Percentiles rank a stretch among this genome's conserved stretches.
Evolutionary conservation across 1,284 basidiomycete genomes (phyloP).

Genomic region (Ustilago vetiveriae): DNA sequence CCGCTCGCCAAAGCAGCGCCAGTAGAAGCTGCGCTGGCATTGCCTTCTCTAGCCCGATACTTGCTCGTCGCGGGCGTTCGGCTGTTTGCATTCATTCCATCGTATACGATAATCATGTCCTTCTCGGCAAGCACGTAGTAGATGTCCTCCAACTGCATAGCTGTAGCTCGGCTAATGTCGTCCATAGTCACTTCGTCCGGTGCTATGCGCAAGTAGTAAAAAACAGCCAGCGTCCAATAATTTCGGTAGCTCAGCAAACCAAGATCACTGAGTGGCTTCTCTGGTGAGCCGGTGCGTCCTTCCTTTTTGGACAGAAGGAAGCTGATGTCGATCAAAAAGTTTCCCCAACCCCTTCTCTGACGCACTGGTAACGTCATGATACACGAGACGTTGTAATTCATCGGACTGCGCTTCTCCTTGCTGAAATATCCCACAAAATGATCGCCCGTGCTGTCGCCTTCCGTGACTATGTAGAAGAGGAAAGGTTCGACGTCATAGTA

Average conservation of each 20-base stretch:
- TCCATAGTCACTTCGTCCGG: slow-evolving; percentile 45
- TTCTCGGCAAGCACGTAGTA: slow-evolving; percentile 80
- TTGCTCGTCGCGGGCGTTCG: slow-evolving; percentile 52
- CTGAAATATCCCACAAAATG: slow-evolving; percentile 98
- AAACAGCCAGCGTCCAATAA: slow-evolving; percentile 93
- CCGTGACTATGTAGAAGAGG: slow-evolving; percentile 96
- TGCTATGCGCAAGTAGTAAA: slow-evolving; percentile 68
- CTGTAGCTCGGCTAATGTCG: slow-evolving; percentile 88
- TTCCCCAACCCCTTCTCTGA: slow-evolving; percentile 90
- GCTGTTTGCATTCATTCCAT: slow-evolving; percentile 48
- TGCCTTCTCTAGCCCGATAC: slow-evolving; percentile 44
- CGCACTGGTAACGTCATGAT: slow-evolving; percentile 98
- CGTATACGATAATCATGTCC: slow-evolving; percentile 76
- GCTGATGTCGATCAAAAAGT: slow-evolving; percentile 83
- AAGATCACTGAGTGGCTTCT: slow-evolving; percentile 95
- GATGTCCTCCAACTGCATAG: slow-evolving; percentile 91
- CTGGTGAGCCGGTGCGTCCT: slow-evolving; percentile 92
- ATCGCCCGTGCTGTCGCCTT: slow-evolving; percentile 86
- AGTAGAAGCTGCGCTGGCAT: slow-evolving; percentile 4
- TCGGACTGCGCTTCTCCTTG: slow-evolving; percentile 96
- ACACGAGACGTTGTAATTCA: slow-evolving; percentile 93
- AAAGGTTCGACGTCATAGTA: slow-evolving; percentile 99
- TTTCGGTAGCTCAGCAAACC: slow-evolving; percentile 91
- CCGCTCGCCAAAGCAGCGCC: not conserved
- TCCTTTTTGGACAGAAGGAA: slow-evolving; percentile 97